Percentiles rank a stretch among this genome's conserved stretches.
These are phyloP conservation scores for Floccularia luteovirens DNA, from an alignment of 768 basidiomycete genomes.

Conservation along the genomic window DNA sequence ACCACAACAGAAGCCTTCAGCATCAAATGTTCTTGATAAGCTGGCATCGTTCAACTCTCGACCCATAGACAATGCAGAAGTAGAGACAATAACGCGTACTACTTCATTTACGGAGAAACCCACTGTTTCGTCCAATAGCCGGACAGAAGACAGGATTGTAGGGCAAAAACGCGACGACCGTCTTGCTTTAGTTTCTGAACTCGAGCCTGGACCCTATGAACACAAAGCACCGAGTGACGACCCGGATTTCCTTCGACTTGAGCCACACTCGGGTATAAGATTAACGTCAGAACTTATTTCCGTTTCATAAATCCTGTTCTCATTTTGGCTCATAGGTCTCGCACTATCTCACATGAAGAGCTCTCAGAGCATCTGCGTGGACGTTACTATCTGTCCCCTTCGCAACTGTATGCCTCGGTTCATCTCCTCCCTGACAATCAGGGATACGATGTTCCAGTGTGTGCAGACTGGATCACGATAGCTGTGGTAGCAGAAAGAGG, in stretches of 20 bases:
- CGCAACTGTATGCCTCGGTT: slow-evolving; percentile 80
- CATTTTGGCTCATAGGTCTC: slow-evolving; percentile 41
- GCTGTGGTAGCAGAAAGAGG: slow-evolving; percentile 93
- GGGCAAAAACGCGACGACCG: slow-evolving; percentile 43
- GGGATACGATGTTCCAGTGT: slow-evolving; percentile 86
- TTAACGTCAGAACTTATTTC: slow-evolving; percentile 51
- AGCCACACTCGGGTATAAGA: slow-evolving; percentile 88
- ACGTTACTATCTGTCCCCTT: slow-evolving; percentile 85
- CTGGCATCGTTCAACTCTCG: slow-evolving; percentile 8
- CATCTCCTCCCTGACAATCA: slow-evolving; percentile 72
- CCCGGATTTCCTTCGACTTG: slow-evolving; percentile 67
- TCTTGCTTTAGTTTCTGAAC: slow-evolving; percentile 67
- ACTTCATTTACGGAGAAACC: slow-evolving; percentile 29
- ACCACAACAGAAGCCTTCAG: slow-evolving; percentile 8
- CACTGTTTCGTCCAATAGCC: slow-evolving; percentile 9
- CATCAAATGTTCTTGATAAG: slow-evolving; percentile 6
- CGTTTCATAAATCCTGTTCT: slow-evolving; percentile 4
- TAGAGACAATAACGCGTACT: slow-evolving; percentile 11
- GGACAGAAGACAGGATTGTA: background rate
- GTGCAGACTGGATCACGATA: slow-evolving; percentile 92
- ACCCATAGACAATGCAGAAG: background rate
- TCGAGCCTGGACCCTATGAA: slow-evolving; percentile 72
- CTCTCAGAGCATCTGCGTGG: slow-evolving; percentile 75
- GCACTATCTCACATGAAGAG: slow-evolving; percentile 65
- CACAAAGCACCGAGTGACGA: slow-evolving; percentile 68